phyloP scores from a whole-genome alignment of 1,139 yeast species.

The Eremothecium coryli region DNA sequence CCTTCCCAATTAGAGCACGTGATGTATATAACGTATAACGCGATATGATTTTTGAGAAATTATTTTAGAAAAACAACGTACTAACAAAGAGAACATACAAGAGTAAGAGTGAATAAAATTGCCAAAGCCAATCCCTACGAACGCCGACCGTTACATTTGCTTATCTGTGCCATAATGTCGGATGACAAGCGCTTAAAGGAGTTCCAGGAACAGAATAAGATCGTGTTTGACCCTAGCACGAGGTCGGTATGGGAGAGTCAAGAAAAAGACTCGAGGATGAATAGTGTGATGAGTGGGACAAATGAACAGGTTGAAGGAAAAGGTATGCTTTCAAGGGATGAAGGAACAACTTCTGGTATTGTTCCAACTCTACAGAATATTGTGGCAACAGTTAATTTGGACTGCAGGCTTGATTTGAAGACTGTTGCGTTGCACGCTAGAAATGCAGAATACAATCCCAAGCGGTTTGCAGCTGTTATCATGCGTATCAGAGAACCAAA shows the following conservation, averaged over 20 bases:
- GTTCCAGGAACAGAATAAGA: slow-evolving; percentile 30
- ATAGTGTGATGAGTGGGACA: slow-evolving; percentile 3
- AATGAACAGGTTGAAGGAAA: slow-evolving; percentile 10
- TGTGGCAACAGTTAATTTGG: slow-evolving; percentile 95
- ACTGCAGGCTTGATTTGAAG: slow-evolving; percentile 88
- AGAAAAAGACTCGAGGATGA: slow-evolving; percentile 12
- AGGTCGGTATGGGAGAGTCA: slow-evolving; percentile 32
- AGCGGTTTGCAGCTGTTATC: slow-evolving; percentile 97
- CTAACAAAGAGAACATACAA: no score
- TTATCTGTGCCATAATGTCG: slow-evolving; percentile 24
- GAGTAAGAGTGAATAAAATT: no score
- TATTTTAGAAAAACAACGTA: no score
- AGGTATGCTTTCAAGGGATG: slow-evolving; percentile 4
- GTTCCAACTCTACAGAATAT: slow-evolving; percentile 95
- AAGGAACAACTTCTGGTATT: slow-evolving; percentile 68
- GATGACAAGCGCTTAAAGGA: slow-evolving; percentile 29
- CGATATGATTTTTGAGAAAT: no score
- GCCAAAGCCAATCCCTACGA: no score
- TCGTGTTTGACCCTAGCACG: slow-evolving; percentile 30
- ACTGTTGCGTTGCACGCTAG: slow-evolving; percentile 98
- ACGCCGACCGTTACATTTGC: no score
- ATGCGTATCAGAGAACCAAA: slow-evolving; percentile 99
- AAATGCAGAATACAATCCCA: slow-evolving; percentile 97
- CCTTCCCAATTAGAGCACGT: no score
- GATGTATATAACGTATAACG: no score